These are phyloP conservation scores for Aspergillus novoparasiticus DNA, from an alignment of 2,329 filamentous ascomycete genomes.

Conservation along the genomic window DNA sequence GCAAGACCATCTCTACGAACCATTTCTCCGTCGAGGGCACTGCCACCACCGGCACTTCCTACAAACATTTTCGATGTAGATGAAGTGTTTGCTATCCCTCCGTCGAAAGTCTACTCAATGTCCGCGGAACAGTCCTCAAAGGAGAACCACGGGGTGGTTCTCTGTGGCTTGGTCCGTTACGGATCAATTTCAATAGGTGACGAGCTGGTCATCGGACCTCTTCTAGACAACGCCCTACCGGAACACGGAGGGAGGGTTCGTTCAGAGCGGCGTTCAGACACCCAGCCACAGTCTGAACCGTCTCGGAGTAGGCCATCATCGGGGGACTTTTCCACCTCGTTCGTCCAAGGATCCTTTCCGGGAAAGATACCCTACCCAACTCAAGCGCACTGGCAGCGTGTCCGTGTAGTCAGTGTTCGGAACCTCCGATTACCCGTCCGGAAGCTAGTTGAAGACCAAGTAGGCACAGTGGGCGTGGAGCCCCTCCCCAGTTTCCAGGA, in stretches of 20 bases:
- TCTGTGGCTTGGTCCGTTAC: slow-evolving; percentile 82
- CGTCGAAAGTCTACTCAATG: slow-evolving; percentile 57
- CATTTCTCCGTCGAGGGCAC: slow-evolving; percentile 20
- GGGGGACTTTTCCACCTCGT: slow-evolving; percentile 38
- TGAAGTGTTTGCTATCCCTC: slow-evolving; percentile 78
- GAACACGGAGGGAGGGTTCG: slow-evolving; percentile 50
- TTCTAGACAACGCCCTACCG: slow-evolving; percentile 51
- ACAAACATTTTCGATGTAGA: slow-evolving; percentile 82
- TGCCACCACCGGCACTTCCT: slow-evolving; percentile 51
- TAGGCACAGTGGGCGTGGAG: slow-evolving; percentile 82
- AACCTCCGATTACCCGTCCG: slow-evolving; percentile 84
- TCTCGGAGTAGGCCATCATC: slow-evolving; percentile 36
- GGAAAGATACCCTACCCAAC: slow-evolving; percentile 54
- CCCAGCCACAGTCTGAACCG: slow-evolving; percentile 24
- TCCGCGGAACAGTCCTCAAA: slow-evolving; percentile 44
- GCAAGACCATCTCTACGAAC: slow-evolving; percentile 34
- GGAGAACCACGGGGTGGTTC: slow-evolving; percentile 65
- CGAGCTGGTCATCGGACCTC: slow-evolving; percentile 76
- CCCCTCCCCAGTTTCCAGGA: slow-evolving; percentile 26
- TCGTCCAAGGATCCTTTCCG: slow-evolving; percentile 27
- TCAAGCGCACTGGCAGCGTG: slow-evolving; percentile 75
- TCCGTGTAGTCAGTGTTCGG: slow-evolving; percentile 80
- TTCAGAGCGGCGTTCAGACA: slow-evolving; percentile 21
- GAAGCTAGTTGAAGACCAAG: slow-evolving; percentile 75
- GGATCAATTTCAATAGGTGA: slow-evolving; percentile 79